Conservation (phyloP, 179 eudicot species). For the Dionaea muscipula region DNA sequence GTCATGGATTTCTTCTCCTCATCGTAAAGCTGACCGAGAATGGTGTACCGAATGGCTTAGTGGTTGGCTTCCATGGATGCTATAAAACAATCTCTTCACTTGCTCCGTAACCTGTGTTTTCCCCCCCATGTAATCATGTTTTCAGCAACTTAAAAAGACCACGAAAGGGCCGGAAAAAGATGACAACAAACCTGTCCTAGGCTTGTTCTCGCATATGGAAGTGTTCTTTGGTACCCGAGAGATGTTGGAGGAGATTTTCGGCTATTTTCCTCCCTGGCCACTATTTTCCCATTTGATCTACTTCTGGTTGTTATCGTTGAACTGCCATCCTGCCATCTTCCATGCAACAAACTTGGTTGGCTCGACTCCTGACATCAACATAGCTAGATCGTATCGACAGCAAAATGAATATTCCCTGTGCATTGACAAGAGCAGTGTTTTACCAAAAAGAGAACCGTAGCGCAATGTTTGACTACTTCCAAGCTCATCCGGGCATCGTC, state of each 20-base stretch:
- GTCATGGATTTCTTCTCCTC: too few species aligned
- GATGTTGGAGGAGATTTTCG: conserved; percentile 58
- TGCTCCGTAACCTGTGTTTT: too few species aligned
- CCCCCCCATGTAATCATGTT: too few species aligned
- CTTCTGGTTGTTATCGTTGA: conserved; percentile 35
- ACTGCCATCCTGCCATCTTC: conserved; percentile 23
- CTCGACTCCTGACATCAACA: conserved; percentile 54
- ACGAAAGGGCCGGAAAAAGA: too few species aligned
- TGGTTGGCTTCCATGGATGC: too few species aligned
- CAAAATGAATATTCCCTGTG: background rate
- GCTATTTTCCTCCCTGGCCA: conserved; percentile 29
- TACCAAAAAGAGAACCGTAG: conserved; percentile 81
- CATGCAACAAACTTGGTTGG: conserved; percentile 38
- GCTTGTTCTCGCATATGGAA: conserved; percentile 51
- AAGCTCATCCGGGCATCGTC: conserved; percentile 84
- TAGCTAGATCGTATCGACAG: background rate
- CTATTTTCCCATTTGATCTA: conserved; percentile 13
- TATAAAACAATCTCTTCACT: too few species aligned
- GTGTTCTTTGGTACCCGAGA: conserved; percentile 37
- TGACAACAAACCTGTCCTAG: conserved; percentile 44
- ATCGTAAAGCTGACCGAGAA: too few species aligned
- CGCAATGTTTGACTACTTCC: conserved; percentile 84
- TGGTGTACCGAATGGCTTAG: too few species aligned
- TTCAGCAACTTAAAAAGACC: too few species aligned
- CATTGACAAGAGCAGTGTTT: background rate